phyloP scores from a whole-genome alignment of 139 green algal species.

The Tetradesmus lagerheimii region DNA sequence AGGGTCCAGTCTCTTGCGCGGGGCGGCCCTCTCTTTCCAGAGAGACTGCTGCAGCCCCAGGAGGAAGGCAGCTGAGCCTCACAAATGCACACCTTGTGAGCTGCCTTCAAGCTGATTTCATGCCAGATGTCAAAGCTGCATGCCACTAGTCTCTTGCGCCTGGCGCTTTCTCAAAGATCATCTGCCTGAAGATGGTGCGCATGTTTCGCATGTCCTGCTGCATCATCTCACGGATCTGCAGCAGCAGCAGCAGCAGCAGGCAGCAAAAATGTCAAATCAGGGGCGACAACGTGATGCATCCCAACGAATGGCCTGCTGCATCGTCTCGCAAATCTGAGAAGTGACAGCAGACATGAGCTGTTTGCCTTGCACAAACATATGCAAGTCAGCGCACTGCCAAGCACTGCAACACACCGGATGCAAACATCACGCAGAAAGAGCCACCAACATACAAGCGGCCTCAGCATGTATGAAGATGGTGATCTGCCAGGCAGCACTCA shows the following conservation, averaged over 20 bases:
- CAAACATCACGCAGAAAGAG: neutral
- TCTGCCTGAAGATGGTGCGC: slow-evolving; percentile 15
- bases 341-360: no score
- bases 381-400: neutral
- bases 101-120: no score
- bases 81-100: no score
- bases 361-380: no score
- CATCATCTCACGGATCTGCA: slow-evolving; percentile 38
- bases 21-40: no score
- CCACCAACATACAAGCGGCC: no score
- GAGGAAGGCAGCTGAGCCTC: no score
- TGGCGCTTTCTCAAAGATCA: slow-evolving; percentile 44
- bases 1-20: no score
- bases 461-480: no score
- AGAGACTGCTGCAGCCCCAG: no score
- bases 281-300: neutral
- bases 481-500: neutral
- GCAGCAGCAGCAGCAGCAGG: neutral
- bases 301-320: no score
- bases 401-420: neutral
- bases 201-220: slow-evolving; percentile 27
- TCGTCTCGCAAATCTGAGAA: neutral
- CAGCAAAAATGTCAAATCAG: neutral
- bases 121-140: neutral
- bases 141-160: slow-evolving; percentile 2